Percentiles rank a stretch among this genome's conserved stretches.
phyloP scores from a whole-genome alignment of 495 filamentous ascomycete species.

The Pseudomonodictys pantanalensis region DNA sequence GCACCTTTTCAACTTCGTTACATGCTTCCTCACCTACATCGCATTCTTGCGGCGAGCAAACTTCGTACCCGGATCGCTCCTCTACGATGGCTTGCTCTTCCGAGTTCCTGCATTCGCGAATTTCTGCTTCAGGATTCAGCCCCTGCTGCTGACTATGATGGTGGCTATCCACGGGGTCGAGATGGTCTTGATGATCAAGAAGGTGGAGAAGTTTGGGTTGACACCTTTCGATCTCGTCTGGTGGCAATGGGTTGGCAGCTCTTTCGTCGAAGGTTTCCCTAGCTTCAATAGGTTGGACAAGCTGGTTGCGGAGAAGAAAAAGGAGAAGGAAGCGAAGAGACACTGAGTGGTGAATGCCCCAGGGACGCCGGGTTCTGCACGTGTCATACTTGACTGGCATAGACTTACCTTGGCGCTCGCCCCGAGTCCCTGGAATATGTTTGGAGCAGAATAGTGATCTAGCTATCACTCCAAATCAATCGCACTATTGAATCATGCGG shows the following conservation, averaged over 20 bases:
- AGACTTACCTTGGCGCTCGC: too few relatives aligned
- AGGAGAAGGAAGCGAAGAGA: constrained; percentile 28
- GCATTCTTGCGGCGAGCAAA: constrained; percentile 49
- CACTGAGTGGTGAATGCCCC: constrained; percentile 5
- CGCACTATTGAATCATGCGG: too few relatives aligned
- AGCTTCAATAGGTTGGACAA: constrained; percentile 21
- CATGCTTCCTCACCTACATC: constrained; percentile 48
- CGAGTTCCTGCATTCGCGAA: constrained; percentile 49
- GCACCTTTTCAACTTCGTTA: constrained; percentile 45
- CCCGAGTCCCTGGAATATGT: too few relatives aligned
- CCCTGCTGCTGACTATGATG: constrained; percentile 47
- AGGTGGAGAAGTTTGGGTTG: constrained; percentile 58
- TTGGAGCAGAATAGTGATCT: too few relatives aligned
- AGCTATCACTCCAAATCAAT: too few relatives aligned
- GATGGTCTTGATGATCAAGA: constrained; percentile 48
- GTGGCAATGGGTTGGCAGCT: constrained; percentile 59
- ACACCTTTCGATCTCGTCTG: constrained; percentile 51
- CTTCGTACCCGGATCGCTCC: constrained; percentile 54
- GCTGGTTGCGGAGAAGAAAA: constrained; percentile 11
- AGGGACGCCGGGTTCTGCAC: background rate
- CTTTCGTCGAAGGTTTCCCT: constrained; percentile 58
- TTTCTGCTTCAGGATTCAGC: constrained; percentile 49
- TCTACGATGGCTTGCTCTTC: constrained; percentile 52
- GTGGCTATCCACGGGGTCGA: constrained; percentile 56
- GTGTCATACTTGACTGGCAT: too few relatives aligned